Evolutionary conservation across 2,329 filamentous ascomycete species (phyloP), one percentile per base, ranked within the genome.

Genomic region (Plectosphaerella sp.): DNA sequence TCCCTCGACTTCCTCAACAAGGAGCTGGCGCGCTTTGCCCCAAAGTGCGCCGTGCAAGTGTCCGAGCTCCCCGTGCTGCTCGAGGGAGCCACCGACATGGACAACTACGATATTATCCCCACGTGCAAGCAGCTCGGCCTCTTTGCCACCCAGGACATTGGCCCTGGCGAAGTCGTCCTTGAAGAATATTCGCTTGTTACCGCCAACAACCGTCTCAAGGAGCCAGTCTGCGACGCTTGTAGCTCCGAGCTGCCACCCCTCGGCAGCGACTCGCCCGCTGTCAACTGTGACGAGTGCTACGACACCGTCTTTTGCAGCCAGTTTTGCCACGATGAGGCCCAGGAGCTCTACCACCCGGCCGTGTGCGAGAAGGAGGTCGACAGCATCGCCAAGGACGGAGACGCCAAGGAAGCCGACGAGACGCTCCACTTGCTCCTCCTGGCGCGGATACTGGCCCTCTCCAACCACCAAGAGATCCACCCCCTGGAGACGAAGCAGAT

Each of bases 181-280:
- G 75, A 82, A 47, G 94, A 99, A 64, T 89, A 87, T 55, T 94
- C 91, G 9, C 79, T 96, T 8, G 74, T 99, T 41, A 96, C 92
- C 2, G 92, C 90, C 45, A 94, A 93, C 60, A 94, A 94, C 65
- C 85, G 91, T 28, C 80, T 94, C 12, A 91, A 95, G 64, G 91
- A 96, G 56, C 79, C 88, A 5, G 80, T 93, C 28, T 97, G 93
- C 68, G 93, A 97, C 68, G 91, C 91, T 14, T 97, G 93, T 67
- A 91, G 91, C 61, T 78, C 80, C 8, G 82, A 83, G 22, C 78
- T 95, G 6, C 89, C 88, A 1, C 77, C 78, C 0, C 71, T 89
- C 24, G 72, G 72, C 25, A 67, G 67, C 48, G 68, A 78, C 9
- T 73, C 63, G 48, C 69, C 64, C 51, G 79, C 75, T 15, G 74